phyloP scores from a whole-genome alignment of 2,329 filamentous ascomycete species.

The Exophiala lecanii-corni region DNA sequence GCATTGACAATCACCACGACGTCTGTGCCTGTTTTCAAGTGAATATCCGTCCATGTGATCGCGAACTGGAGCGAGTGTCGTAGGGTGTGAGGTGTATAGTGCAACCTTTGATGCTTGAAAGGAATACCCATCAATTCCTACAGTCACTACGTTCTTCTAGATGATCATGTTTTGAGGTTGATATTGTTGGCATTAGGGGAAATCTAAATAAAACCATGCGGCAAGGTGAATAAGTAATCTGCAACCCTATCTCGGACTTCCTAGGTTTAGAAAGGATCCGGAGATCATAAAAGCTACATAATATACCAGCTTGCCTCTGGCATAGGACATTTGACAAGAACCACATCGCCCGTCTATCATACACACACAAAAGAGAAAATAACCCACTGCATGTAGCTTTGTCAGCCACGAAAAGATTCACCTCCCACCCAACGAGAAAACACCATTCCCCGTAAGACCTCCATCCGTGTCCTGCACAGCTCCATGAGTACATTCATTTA shows the following conservation, averaged over 20 bases:
- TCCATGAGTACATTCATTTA: conserved; percentile 8
- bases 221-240: background rate
- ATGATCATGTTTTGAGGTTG: no score
- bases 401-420: conserved; percentile 12
- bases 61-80: no score
- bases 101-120: no score
- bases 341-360: conserved; percentile 22
- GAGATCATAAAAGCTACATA: background rate
- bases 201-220: background rate
- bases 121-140: no score
- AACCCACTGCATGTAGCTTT: background rate
- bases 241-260: background rate
- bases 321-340: conserved; percentile 2
- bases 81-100: no score
- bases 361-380: conserved; percentile 15
- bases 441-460: conserved; percentile 19
- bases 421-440: conserved; percentile 12
- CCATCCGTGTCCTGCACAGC: conserved; percentile 8
- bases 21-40: no score
- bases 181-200: background rate
- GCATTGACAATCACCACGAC: no score
- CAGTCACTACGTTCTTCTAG: no score
- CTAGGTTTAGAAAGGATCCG: background rate
- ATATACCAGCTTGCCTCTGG: background rate
- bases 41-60: no score